These are phyloP conservation scores for Globisporangium spinosum DNA, from an alignment of 352 stramenopile genomes.

Conservation along the genomic window DNA sequence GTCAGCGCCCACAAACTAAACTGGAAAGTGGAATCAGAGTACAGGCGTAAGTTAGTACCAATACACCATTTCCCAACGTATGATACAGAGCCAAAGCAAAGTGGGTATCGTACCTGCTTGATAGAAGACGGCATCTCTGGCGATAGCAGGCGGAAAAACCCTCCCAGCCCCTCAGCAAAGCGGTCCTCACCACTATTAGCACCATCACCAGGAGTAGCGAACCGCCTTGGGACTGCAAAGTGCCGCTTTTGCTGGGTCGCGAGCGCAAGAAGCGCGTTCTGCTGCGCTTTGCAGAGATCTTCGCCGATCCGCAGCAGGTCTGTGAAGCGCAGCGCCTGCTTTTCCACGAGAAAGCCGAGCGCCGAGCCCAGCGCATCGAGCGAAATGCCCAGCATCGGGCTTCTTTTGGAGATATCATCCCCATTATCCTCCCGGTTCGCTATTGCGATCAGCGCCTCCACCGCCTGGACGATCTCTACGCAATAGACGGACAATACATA, in stretches of 20 bases:
- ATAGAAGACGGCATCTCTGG: conserved; percentile 50
- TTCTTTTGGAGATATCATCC: neutral
- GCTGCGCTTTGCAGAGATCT: conserved; percentile 31
- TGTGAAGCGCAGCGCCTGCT: conserved; percentile 35
- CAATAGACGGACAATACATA: neutral
- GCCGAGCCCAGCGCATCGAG: conserved; percentile 34
- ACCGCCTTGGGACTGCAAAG: neutral
- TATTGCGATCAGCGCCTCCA: conserved; percentile 29
- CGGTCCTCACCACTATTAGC: neutral
- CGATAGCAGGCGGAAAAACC: conserved; percentile 45
- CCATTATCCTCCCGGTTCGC: conserved; percentile 1
- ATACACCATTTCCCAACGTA: too few species aligned
- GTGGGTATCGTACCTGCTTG: conserved; percentile 16
- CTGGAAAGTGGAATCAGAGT: neutral
- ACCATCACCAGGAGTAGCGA: neutral
- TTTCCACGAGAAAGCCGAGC: conserved; percentile 33
- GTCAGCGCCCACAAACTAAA: conserved; percentile 40
- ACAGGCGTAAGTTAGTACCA: too few species aligned
- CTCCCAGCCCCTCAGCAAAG: conserved; percentile 8
- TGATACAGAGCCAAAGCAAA: neutral
- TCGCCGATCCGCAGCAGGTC: conserved; percentile 52
- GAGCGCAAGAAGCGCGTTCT: conserved; percentile 17
- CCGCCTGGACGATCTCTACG: conserved; percentile 27
- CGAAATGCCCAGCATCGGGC: conserved; percentile 20
- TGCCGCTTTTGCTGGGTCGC: conserved; percentile 6